Evolutionary conservation across 1,139 yeast genomes (phyloP).

Genomic region (Blastobotrys petasosporus): DNA sequence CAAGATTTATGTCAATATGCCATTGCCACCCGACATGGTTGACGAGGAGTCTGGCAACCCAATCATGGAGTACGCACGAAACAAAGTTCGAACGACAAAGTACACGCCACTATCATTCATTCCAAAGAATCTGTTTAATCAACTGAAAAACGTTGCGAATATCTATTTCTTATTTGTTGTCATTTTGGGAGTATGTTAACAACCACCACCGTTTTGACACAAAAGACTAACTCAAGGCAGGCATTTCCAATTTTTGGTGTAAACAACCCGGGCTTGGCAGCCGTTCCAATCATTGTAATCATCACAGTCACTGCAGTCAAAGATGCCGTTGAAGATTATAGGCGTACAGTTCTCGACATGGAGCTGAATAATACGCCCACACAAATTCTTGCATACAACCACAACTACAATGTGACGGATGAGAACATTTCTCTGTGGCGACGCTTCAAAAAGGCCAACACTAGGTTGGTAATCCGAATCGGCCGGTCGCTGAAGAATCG

Average conservation of each 20-base stretch:
- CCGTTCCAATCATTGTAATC: conserved; percentile 91
- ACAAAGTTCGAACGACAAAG: conserved; percentile 92
- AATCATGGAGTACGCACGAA: conserved; percentile 56
- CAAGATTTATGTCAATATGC: conserved; percentile 52
- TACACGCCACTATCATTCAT: conserved; percentile 85
- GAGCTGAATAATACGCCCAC: conserved; percentile 86
- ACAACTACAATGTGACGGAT: conserved; percentile 71
- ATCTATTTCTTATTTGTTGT: conserved; percentile 75
- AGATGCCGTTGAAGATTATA: conserved; percentile 91
- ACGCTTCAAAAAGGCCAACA: conserved; percentile 48
- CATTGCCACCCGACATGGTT: conserved; percentile 56
- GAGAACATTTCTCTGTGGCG: conserved; percentile 64
- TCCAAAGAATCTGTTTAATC: conserved; percentile 75
- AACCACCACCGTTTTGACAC: neutral
- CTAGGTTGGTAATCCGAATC: conserved; percentile 29
- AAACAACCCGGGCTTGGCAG: conserved; percentile 78
- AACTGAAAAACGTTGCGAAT: conserved; percentile 87
- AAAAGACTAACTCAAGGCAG: conserved; percentile 12
- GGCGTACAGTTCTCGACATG: conserved; percentile 71
- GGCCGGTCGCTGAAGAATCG: conserved; percentile 27
- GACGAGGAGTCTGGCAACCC: conserved; percentile 61
- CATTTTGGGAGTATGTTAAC: conserved; percentile 53
- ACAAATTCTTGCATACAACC: conserved; percentile 63
- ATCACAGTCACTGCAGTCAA: conserved; percentile 82
- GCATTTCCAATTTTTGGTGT: conserved; percentile 85